These are phyloP conservation scores for Nannizziopsis barbatae DNA, from an alignment of 2,329 filamentous ascomycete species.

Conservation along the genomic window DNA sequence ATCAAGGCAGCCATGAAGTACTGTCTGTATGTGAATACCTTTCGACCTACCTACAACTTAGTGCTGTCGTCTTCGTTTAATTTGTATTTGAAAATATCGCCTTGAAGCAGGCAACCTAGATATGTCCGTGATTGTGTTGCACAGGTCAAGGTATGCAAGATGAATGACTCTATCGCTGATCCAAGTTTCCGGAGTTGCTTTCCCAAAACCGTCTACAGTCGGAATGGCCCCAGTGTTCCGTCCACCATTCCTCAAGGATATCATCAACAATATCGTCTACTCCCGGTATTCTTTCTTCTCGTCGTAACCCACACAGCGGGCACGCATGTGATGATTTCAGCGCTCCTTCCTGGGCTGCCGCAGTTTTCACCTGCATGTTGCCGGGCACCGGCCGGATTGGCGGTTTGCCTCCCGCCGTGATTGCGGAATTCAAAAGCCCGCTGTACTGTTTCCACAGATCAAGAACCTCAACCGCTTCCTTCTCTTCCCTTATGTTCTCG, in stretches of 20 bases:
- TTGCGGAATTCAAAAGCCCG: constrained; percentile 59
- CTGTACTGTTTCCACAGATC: constrained; percentile 64
- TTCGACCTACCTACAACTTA: no score
- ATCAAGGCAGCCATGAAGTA: no score
- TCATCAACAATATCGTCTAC: constrained; percentile 71
- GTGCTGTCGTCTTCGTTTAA: no score
- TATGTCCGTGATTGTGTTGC: no score
- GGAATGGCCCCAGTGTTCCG: constrained; percentile 73
- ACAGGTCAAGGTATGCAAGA: no score
- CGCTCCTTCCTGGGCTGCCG: constrained; percentile 52
- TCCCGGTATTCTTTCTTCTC: constrained; percentile 69
- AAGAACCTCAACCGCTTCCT: constrained; percentile 69
- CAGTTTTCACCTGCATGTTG: constrained; percentile 54
- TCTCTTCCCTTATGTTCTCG: constrained; percentile 70
- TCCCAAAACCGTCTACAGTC: constrained; percentile 79
- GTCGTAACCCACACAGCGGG: constrained; percentile 73
- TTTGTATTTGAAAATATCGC: no score
- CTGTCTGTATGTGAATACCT: no score
- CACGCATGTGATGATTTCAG: constrained; percentile 64
- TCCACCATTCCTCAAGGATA: constrained; percentile 95
- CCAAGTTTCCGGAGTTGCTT: constrained; percentile 57
- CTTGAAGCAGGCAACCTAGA: no score
- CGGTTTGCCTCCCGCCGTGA: constrained; percentile 28
- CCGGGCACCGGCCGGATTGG: constrained; percentile 60
- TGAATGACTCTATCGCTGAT: constrained; percentile 45